Conservation (phyloP, 768 basidiomycete genomes). For the Russula griseocarnosa region DNA sequence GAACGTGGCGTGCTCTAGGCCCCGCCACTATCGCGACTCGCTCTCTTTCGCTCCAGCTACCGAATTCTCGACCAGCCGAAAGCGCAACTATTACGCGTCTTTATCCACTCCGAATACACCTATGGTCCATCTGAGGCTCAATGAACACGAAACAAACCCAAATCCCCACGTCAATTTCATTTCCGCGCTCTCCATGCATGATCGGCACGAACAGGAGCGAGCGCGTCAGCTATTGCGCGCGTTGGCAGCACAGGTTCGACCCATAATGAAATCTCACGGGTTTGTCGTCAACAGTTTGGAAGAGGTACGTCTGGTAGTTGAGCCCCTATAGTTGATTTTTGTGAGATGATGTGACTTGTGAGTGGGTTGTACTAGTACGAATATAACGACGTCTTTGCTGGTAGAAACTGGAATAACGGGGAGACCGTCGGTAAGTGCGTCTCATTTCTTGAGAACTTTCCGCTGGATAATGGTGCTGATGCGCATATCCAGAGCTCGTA, state of each 20-base stretch:
- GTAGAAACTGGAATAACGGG: slow-evolving; percentile 81
- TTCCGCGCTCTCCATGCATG: slow-evolving; percentile 46
- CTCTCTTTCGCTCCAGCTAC: neutral
- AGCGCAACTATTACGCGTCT: neutral
- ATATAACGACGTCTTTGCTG: slow-evolving; percentile 71
- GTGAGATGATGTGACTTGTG: neutral
- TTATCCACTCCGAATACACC: neutral
- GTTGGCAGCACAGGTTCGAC: slow-evolving; percentile 77
- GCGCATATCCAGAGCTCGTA: slow-evolving; percentile 58
- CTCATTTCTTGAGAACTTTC: slow-evolving; percentile 12
- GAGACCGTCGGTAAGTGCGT: slow-evolving; percentile 62
- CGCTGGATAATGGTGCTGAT: neutral
- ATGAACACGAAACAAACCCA: slow-evolving; percentile 65
- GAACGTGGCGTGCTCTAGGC: too few species aligned
- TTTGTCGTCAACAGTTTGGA: slow-evolving; percentile 75
- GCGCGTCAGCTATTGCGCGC: slow-evolving; percentile 71
- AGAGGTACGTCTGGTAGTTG: slow-evolving; percentile 51
- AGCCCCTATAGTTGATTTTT: too few species aligned
- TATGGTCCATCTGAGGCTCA: slow-evolving; percentile 75
- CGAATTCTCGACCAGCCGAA: slow-evolving; percentile 5
- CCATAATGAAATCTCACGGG: slow-evolving; percentile 77
- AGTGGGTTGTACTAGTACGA: slow-evolving; percentile 53
- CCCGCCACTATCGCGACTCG: too few species aligned
- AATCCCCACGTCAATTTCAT: slow-evolving; percentile 79
- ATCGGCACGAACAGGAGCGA: slow-evolving; percentile 50